phyloP scores from a whole-genome alignment of 1,284 basidiomycete species.

The Ustilago vetiveriae region DNA sequence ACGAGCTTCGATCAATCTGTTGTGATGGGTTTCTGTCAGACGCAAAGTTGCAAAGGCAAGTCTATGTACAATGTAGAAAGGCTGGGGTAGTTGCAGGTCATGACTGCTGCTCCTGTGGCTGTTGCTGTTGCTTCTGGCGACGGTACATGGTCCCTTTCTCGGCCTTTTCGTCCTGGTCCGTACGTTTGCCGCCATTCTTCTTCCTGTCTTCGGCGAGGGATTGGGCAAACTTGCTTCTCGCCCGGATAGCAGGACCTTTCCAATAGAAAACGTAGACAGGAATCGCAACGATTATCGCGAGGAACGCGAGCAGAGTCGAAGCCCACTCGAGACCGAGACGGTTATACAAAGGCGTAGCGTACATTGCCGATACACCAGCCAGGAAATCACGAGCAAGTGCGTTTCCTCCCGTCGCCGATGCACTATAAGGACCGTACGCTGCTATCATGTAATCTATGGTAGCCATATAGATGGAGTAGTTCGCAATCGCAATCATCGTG shows the following conservation, averaged over 20 bases:
- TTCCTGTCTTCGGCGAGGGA: constrained; percentile 66
- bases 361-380: constrained; percentile 69
- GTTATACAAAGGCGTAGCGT: constrained; percentile 67
- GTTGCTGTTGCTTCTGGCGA: constrained; percentile 10
- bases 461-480: constrained; percentile 63
- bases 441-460: constrained; percentile 69
- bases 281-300: constrained; percentile 67
- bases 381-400: constrained; percentile 66
- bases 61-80: no score
- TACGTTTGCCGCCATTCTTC: constrained; percentile 40
- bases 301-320: constrained; percentile 67
- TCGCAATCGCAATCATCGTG: constrained; percentile 68
- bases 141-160: constrained; percentile 22
- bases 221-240: constrained; percentile 68
- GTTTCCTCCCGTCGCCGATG: constrained; percentile 68
- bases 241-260: constrained; percentile 67
- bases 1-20: no score
- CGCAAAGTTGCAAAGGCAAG: no score
- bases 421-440: constrained; percentile 68
- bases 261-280: constrained; percentile 69
- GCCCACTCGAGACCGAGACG: constrained; percentile 68
- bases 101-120: background rate
- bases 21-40: no score
- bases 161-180: constrained; percentile 30
- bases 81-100: no score